Evolutionary conservation across 2,329 filamentous ascomycete genomes (phyloP), one percentile per base, ranked within the genome.

Genomic region (Moelleriella libera): DNA sequence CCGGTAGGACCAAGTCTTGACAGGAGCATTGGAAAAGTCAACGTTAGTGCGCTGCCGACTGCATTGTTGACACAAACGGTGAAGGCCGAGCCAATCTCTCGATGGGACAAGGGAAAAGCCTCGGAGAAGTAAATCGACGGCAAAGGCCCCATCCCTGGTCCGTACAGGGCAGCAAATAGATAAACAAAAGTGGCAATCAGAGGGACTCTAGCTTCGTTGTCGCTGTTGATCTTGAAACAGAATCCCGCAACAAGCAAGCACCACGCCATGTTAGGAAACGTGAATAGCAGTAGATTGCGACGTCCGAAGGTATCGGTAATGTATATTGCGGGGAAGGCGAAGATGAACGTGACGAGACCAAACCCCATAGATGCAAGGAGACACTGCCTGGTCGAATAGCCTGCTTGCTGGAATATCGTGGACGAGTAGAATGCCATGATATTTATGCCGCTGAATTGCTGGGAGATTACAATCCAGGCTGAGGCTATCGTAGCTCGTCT

Each of bases 311-410:
- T 70, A 50, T 76, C 74, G 48, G 76, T 76, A 4, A 72, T 72
- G 58, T 65, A 76, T 5, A 78, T 59, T 0, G 75, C 74, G 0
- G 74, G 74, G 43, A 69, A 68, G 0, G 73, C 72, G 49, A 76
- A 76, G 28, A 74, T 44, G 51, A 75, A 75, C 45, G 68, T 74
- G 44, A 75, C 63, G 0, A 76, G 58, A 2, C 75, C 75, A 45
- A 74, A 77, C 0, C 74, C 74, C 50, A 71, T 70, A 0, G 72
- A 76, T 0, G 69, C 72, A 1, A 75, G 60, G 5, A 78, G 68
- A 58, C 42, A 64, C 54, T 14, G 60, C 61, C 12, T 60, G 48
- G 4, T 44, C 10, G 61, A 63, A n/a, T 68, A 66, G 1, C 69
- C 70, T 2, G 68, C 71, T 30, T 72, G 55, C 4, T 60, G 56